Evolutionary conservation across 805 yeast genomes (phyloP).

Genomic region (Hanseniaspora occidentalis): DNA sequence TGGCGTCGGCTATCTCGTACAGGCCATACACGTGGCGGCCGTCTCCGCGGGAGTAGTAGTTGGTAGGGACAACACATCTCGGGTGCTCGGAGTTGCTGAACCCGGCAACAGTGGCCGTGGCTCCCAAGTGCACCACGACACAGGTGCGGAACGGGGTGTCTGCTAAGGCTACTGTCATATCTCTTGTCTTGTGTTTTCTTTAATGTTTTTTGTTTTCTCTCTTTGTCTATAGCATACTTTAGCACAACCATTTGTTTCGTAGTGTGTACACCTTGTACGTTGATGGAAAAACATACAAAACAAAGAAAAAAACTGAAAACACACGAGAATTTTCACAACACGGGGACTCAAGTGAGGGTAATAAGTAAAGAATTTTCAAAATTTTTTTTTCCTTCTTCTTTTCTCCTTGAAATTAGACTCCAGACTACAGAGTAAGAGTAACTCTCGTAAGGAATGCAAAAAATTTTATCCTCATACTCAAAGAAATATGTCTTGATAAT

Average conservation of each 20-base stretch:
- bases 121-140: slow-evolving; percentile 59
- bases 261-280: too few relatives aligned
- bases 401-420: too few relatives aligned
- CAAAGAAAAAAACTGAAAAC: neutral
- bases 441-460: too few relatives aligned
- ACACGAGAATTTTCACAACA: too few relatives aligned
- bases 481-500: too few relatives aligned
- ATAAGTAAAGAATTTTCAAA: too few relatives aligned
- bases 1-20: slow-evolving; percentile 18
- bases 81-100: slow-evolving; percentile 56
- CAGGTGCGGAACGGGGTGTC: slow-evolving; percentile 32
- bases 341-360: too few relatives aligned
- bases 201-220: neutral
- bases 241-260: too few relatives aligned
- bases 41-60: slow-evolving; percentile 29
- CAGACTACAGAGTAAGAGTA: too few relatives aligned
- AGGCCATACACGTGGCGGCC: slow-evolving; percentile 15
- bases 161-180: slow-evolving; percentile 1
- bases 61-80: slow-evolving; percentile 41
- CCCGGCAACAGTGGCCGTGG: slow-evolving; percentile 56
- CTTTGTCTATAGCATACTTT: slow-evolving; percentile 1
- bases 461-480: too few relatives aligned
- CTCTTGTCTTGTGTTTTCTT: slow-evolving; percentile 1
- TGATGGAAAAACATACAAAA: too few relatives aligned
- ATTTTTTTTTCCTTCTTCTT: too few relatives aligned